Evolutionary conservation across 2,329 filamentous ascomycete genomes (phyloP).

Genomic region (Sporothrix schenckii): DNA sequence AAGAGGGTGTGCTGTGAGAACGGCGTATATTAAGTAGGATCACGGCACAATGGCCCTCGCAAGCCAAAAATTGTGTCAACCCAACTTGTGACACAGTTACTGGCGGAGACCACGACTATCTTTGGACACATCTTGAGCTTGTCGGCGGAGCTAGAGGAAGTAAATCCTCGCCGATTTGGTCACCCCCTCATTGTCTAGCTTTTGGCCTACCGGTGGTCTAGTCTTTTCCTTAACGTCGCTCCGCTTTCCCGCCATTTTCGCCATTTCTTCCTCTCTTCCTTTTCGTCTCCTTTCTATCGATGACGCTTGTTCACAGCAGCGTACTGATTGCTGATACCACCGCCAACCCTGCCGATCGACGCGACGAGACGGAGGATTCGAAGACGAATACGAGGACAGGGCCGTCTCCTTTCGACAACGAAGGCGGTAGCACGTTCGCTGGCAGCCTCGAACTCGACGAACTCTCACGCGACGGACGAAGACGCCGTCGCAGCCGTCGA

Average conservation of each 20-base stretch:
- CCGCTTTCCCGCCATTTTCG: background rate
- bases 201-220: background rate
- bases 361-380: background rate
- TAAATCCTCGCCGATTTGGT: slow-evolving; percentile 15
- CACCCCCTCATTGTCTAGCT: slow-evolving; percentile 1
- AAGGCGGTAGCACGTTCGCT: background rate
- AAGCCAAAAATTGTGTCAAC: slow-evolving; percentile 15
- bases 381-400: background rate
- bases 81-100: slow-evolving; percentile 4
- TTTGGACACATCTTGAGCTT: slow-evolving; percentile 20
- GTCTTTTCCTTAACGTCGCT: slow-evolving; percentile 2
- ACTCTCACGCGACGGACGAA: slow-evolving; percentile 4
- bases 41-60: slow-evolving; percentile 1
- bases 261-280: background rate
- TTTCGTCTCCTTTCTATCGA: slow-evolving; percentile 6
- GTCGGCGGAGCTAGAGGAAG: slow-evolving; percentile 18
- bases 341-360: background rate
- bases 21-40: background rate
- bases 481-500: background rate
- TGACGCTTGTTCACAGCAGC: slow-evolving; percentile 23
- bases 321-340: slow-evolving; percentile 2
- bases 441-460: slow-evolving; percentile 26
- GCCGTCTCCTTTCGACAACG: background rate
- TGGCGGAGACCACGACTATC: background rate
- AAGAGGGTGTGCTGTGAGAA: background rate